These are phyloP conservation scores for Apiospora saccharicola DNA, from an alignment of 2,329 filamentous ascomycete genomes.

Conservation along the genomic window DNA sequence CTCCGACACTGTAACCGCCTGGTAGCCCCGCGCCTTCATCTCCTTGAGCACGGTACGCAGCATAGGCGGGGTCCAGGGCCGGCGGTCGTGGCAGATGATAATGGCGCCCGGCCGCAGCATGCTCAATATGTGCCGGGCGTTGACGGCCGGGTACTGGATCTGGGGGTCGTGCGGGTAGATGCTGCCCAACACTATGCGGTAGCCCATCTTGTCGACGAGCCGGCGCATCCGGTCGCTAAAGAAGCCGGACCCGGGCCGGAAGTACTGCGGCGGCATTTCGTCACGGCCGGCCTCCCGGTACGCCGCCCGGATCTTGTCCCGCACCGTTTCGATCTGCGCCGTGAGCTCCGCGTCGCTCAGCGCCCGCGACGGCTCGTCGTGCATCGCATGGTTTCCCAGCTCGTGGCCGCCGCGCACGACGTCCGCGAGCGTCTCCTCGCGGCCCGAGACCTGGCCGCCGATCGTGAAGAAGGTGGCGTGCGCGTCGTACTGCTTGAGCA, in stretches of 20 bases:
- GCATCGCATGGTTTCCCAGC: slow-evolving; percentile 89
- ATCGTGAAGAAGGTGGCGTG: slow-evolving; percentile 91
- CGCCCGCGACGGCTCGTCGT: slow-evolving; percentile 76
- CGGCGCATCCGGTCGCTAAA: slow-evolving; percentile 76
- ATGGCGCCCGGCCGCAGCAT: slow-evolving; percentile 80
- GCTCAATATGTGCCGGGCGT: slow-evolving; percentile 81
- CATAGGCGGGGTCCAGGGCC: slow-evolving; percentile 86
- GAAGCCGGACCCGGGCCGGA: slow-evolving; percentile 84
- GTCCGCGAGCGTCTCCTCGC: slow-evolving; percentile 61
- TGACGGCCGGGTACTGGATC: slow-evolving; percentile 72
- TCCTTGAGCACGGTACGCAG: slow-evolving; percentile 75
- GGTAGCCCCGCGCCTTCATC: slow-evolving; percentile 71
- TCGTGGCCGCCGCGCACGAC: slow-evolving; percentile 71
- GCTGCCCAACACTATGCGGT: slow-evolving; percentile 78
- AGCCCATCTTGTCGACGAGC: slow-evolving; percentile 67
- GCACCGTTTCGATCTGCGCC: slow-evolving; percentile 70
- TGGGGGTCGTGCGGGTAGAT: slow-evolving; percentile 95
- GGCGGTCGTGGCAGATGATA: slow-evolving; percentile 85
- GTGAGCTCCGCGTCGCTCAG: slow-evolving; percentile 67
- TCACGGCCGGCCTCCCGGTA: slow-evolving; percentile 45
- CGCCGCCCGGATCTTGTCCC: slow-evolving; percentile 44
- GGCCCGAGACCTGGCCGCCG: slow-evolving; percentile 72
- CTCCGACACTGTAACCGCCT: slow-evolving; percentile 74
- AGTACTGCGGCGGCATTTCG: slow-evolving; percentile 65
- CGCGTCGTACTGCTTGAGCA: slow-evolving; percentile 71